phyloP scores from a whole-genome alignment of 306 rosid genomes.

The Bauhinia variegata region DNA sequence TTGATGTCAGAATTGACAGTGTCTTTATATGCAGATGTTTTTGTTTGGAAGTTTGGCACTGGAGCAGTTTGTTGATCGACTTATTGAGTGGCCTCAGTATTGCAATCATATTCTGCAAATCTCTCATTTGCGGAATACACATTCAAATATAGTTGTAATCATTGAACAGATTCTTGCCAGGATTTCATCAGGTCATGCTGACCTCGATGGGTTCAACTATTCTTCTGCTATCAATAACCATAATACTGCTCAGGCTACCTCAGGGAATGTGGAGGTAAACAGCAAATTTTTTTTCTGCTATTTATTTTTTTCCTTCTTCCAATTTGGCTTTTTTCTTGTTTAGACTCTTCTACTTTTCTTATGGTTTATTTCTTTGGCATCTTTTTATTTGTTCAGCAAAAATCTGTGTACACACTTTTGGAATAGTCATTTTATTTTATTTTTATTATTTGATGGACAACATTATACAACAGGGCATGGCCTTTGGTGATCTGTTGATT shows the following conservation, averaged over 20 bases:
- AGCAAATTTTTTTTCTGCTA: not conserved
- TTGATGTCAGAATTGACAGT: slow-evolving; percentile 34
- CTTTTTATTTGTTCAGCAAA: too few relatives aligned
- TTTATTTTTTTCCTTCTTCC: too few relatives aligned
- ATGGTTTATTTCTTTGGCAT: too few relatives aligned
- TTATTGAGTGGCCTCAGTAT: slow-evolving; percentile 98
- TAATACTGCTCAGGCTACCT: slow-evolving; percentile 51
- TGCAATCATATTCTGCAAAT: slow-evolving; percentile 98
- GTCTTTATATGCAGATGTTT: slow-evolving; percentile 76
- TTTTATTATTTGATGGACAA: too few relatives aligned
- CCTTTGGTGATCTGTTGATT: too few relatives aligned
- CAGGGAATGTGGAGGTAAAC: slow-evolving; percentile 79
- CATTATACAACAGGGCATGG: too few relatives aligned
- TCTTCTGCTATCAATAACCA: slow-evolving; percentile 57
- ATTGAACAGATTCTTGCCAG: slow-evolving; percentile 91
- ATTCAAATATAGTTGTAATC: slow-evolving; percentile 74
- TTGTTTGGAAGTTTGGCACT: slow-evolving; percentile 87
- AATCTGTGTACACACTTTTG: not conserved
- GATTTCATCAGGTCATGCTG: slow-evolving; percentile 81
- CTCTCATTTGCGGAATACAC: slow-evolving; percentile 84
- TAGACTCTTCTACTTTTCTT: too few relatives aligned
- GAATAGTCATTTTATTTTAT: not conserved
- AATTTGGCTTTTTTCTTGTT: too few relatives aligned
- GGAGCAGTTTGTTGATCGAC: slow-evolving; percentile 98
- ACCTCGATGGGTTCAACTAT: slow-evolving; percentile 69